Evolutionary conservation across 768 basidiomycete genomes (phyloP).

Genomic region (Thelephora aurantiotincta): DNA sequence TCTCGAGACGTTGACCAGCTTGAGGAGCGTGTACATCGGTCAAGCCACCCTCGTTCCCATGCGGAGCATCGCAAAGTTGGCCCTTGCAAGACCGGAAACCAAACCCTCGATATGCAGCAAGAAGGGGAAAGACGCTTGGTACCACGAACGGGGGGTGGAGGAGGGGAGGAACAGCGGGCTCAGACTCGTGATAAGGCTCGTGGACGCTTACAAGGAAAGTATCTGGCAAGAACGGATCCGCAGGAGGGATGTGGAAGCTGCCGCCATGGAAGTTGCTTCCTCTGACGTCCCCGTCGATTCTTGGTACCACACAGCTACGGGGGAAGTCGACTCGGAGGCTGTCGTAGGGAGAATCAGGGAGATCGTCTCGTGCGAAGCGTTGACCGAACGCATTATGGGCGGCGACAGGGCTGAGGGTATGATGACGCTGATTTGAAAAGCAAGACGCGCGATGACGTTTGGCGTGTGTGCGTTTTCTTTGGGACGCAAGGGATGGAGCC

Average conservation of each 20-base stretch:
- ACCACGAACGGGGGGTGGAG: too few species aligned
- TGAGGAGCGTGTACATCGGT: conserved; percentile 31
- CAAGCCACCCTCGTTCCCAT: conserved; percentile 34
- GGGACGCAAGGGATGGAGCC: too few species aligned
- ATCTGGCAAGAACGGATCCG: conserved; percentile 46
- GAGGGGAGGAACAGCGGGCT: conserved; percentile 10
- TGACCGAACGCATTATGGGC: conserved; percentile 38
- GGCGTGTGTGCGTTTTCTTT: too few species aligned
- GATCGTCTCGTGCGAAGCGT: conserved; percentile 34
- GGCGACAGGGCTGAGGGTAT: conserved; percentile 29
- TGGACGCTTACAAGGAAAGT: conserved; percentile 40
- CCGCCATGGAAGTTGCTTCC: conserved; percentile 9
- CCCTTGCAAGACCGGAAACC: conserved; percentile 10
- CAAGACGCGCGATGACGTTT: too few species aligned
- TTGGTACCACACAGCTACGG: conserved; percentile 1
- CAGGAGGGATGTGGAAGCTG: conserved; percentile 31
- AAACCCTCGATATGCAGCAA: too few species aligned
- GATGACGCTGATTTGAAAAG: not conserved
- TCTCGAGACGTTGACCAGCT: conserved; percentile 17
- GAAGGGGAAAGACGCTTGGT: too few species aligned
- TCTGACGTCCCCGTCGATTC: not conserved
- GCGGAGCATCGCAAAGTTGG: conserved; percentile 23
- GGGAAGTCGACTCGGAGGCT: conserved; percentile 2
- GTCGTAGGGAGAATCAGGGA: conserved; percentile 21
- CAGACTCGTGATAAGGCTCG: conserved; percentile 23